Conservation (phyloP, 2,329 filamentous ascomycete species). For the Talaromyces piceae region DNA sequence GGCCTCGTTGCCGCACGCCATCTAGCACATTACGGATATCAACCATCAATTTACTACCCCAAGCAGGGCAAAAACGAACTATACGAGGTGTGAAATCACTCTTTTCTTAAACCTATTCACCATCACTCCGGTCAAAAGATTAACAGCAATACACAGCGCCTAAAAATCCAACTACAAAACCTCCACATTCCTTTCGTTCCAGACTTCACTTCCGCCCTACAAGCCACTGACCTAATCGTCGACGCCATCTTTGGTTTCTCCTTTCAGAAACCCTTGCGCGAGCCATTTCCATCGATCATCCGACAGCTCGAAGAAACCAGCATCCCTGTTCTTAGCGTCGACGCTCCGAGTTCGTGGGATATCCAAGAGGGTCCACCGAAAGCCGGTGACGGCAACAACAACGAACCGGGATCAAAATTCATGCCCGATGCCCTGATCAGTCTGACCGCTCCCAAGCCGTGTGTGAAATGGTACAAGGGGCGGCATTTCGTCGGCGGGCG, state of each 20-base stretch:
- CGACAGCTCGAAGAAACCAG: constrained; percentile 63
- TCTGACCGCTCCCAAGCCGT: constrained; percentile 85
- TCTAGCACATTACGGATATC: constrained; percentile 84
- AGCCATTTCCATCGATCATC: constrained; percentile 81
- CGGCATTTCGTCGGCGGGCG: constrained; percentile 87
- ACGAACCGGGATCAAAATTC: constrained; percentile 71
- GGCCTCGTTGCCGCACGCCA: constrained; percentile 91
- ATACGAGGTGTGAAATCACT: constrained; percentile 68
- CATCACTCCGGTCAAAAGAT: background rate
- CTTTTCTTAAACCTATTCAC: background rate
- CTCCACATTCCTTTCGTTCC: constrained; percentile 75
- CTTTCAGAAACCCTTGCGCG: constrained; percentile 85
- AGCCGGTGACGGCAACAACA: constrained; percentile 22
- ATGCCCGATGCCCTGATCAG: constrained; percentile 76
- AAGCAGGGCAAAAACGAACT: constrained; percentile 86
- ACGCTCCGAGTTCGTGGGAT: constrained; percentile 91
- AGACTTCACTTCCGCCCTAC: constrained; percentile 64
- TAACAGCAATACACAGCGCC: constrained; percentile 47
- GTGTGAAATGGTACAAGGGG: constrained; percentile 75
- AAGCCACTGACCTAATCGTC: constrained; percentile 68
- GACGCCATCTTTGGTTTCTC: constrained; percentile 96
- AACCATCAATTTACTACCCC: constrained; percentile 82
- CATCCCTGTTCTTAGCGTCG: constrained; percentile 76
- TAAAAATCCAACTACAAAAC: constrained; percentile 76
- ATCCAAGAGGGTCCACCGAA: constrained; percentile 78